phyloP scores from a whole-genome alignment of 352 stramenopile genomes.

The Thalassiosira exigua region DNA sequence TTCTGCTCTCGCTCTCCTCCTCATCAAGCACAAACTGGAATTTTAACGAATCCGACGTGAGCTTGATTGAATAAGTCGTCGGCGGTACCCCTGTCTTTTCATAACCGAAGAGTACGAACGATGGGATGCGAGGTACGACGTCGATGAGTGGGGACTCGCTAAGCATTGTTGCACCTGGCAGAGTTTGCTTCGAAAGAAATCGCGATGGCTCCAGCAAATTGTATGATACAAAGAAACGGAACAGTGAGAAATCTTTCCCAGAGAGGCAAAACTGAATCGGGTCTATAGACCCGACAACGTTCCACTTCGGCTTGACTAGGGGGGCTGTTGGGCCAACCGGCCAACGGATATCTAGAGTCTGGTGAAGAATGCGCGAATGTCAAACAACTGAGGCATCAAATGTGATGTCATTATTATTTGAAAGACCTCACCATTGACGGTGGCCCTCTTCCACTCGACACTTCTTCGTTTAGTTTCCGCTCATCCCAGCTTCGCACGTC shows the following conservation, averaged over 20 bases:
- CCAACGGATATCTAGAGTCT: slow-evolving; percentile 58
- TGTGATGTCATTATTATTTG: too few relatives aligned
- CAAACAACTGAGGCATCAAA: too few relatives aligned
- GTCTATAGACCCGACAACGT: slow-evolving; percentile 64
- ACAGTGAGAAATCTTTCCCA: slow-evolving; percentile 72
- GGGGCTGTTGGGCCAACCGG: slow-evolving; percentile 63
- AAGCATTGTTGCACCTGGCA: not conserved
- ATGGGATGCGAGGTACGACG: too few relatives aligned
- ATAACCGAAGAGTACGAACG: slow-evolving; percentile 82
- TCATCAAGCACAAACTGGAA: slow-evolving; percentile 45
- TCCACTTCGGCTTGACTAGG: slow-evolving; percentile 79
- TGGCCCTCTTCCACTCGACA: too few relatives aligned
- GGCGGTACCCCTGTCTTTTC: slow-evolving; percentile 80
- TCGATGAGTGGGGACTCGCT: slow-evolving; percentile 40
- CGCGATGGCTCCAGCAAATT: slow-evolving; percentile 79
- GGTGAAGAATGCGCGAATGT: too few relatives aligned
- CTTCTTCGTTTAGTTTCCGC: slow-evolving; percentile 47
- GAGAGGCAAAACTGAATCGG: slow-evolving; percentile 44
- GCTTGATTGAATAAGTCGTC: slow-evolving; percentile 72
- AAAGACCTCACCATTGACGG: slow-evolving; percentile 29
- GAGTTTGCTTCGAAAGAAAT: slow-evolving; percentile 28
- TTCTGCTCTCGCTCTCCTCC: slow-evolving; percentile 30
- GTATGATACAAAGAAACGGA: slow-evolving; percentile 72
- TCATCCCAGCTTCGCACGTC: slow-evolving; percentile 65
- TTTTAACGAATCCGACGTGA: slow-evolving; percentile 33